These are phyloP conservation scores for Candida mattraensis DNA, from an alignment of 805 yeast species.

Conservation along the genomic window DNA sequence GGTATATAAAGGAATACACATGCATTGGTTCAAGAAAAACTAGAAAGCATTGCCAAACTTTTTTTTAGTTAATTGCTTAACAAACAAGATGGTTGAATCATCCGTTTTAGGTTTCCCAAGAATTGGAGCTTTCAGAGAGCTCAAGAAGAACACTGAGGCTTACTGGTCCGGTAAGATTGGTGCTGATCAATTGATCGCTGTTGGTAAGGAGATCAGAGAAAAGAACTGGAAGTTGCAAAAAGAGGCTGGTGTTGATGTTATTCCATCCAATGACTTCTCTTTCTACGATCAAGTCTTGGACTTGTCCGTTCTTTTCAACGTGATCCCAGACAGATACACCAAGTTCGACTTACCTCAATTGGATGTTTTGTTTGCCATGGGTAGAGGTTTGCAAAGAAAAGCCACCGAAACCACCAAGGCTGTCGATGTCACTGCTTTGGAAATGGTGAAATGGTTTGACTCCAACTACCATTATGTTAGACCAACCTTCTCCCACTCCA, in stretches of 20 bases:
- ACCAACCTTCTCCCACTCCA: constrained; percentile 96
- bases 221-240: constrained; percentile 97
- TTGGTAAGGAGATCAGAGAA: constrained; percentile 94
- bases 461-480: constrained; percentile 99
- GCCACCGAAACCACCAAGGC: constrained; percentile 85
- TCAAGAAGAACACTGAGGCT: constrained; percentile 97
- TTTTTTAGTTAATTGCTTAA: neutral
- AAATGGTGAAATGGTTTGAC: constrained; percentile 99
- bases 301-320: constrained; percentile 88
- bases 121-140: constrained; percentile 99
- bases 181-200: constrained; percentile 82
- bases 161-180: constrained; percentile 96
- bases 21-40: no score
- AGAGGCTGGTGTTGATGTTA: constrained; percentile 95
- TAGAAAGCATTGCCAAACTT: neutral
- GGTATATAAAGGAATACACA: constrained; percentile 10
- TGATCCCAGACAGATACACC: constrained; percentile 94
- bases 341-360: constrained; percentile 84
- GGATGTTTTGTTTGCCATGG: constrained; percentile 97
- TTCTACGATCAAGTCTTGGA: constrained; percentile 97
- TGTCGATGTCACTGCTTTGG: constrained; percentile 97
- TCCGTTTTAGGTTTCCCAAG: constrained; percentile 99
- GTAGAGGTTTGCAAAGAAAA: constrained; percentile 98
- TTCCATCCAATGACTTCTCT: constrained; percentile 97
- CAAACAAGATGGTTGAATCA: constrained; percentile 80